Conservation (phyloP, 192 early-diverging fungal species). For the Entophlyctis helioformis region DNA sequence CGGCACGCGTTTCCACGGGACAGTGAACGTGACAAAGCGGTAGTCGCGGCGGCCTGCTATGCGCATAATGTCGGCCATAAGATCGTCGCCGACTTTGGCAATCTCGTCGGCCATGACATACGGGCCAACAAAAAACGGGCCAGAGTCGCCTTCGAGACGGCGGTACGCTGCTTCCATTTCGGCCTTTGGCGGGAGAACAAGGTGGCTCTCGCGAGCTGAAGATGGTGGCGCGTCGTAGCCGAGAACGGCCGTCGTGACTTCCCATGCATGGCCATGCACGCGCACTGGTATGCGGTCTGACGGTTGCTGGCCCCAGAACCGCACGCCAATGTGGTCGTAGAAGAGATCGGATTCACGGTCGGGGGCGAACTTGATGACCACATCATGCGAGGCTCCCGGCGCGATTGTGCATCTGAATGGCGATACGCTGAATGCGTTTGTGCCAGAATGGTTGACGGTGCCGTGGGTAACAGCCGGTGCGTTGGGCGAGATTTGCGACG, state of each 20-base stretch:
- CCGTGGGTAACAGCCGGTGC: not conserved
- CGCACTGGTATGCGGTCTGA: not conserved
- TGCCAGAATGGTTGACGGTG: constrained; percentile 3
- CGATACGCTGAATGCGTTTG: constrained; percentile 15
- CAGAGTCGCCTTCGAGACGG: constrained; percentile 1
- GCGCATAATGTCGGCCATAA: too few species aligned
- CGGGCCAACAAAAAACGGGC: not conserved
- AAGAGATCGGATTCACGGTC: constrained; percentile 20
- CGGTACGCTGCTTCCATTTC: constrained; percentile 12
- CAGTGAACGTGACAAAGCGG: not conserved
- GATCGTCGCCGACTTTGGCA: not conserved
- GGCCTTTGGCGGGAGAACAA: not conserved
- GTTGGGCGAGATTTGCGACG: not conserved
- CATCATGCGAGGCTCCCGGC: constrained; percentile 9
- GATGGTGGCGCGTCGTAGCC: constrained; percentile 30
- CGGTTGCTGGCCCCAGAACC: constrained; percentile 2
- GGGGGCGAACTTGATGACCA: constrained; percentile 22
- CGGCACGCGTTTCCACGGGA: too few species aligned
- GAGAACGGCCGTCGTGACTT: constrained; percentile 15
- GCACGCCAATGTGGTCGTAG: constrained; percentile 11
- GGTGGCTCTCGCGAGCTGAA: not conserved
- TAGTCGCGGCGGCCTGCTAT: not conserved
- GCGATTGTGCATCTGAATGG: constrained; percentile 5
- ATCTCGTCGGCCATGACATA: not conserved
- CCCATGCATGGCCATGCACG: constrained; percentile 34